Evolutionary conservation across 2,329 filamentous ascomycete genomes (phyloP), one percentile per base, ranked within the genome.

Genomic region (Fusarium sp.): DNA sequence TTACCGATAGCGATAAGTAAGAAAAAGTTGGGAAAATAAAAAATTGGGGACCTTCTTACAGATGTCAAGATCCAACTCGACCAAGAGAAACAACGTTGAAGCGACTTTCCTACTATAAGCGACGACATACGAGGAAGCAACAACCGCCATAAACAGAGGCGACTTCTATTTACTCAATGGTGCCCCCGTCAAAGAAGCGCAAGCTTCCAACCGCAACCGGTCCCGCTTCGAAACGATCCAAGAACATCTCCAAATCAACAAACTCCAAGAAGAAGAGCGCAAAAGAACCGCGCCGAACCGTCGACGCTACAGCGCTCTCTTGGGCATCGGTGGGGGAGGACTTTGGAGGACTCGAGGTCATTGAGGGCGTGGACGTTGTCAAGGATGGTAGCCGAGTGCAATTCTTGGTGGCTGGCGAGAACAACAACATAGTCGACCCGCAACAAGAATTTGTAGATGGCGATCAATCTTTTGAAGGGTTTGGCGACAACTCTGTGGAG

Each of bases 321-420:
- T 90, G 88, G 88, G 82, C 85, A 71, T 89, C 95, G 45, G 93
- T 97, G 80, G 92, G 92, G n/a, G 94, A 96, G 68, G 96, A 96
- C 0, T 97, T 99, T 78, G 96, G 90, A 73, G 94, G 92, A 0
- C 81, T 99, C 3, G 94, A 99, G 74, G 94, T 98, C 74, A 90
- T 98, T 46, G 92, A 97, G 17, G 93, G 92, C 51, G 92, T 99
- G 2, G 92, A 97, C 30, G 85, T 99, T n/a, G 82, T 97, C 41
- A 87, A 85, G 65, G 84, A 90, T 30, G 88, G 88, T 9, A 80
- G 84, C 52, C 84, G 81, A 7, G 78, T 90, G 27, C 82, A 85
- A 73, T 90, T 90, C 78, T 80, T 90, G 71, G 76, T 82, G 37
- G 70, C 62, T 35, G 70, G 74, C 44, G 65, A 79, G 17, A 79